Base-by-base conservation (phyloP, 2,329 filamentous ascomycete species). In the Chaetothyriales sp. region DNA sequence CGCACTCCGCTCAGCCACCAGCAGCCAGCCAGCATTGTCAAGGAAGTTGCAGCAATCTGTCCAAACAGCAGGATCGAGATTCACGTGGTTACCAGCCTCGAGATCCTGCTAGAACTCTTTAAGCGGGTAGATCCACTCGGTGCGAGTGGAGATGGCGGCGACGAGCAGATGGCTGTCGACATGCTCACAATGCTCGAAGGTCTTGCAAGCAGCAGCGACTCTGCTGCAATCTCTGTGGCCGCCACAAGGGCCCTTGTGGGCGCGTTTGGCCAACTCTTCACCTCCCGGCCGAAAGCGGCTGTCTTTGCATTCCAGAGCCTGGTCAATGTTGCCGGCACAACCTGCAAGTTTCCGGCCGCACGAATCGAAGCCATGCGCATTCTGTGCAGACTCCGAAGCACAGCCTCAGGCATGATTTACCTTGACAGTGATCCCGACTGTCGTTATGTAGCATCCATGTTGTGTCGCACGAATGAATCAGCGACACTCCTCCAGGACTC, bases 341-440 rank as follows among this genome's bases (percentile, higher is more conserved):
- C 18, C 22, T 57, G 74, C 29, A 80, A 77, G 55, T 83, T 85
- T 54, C 71, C 76, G 5, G 82, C 86, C 66, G 82, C 85, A 49
- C 82, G 86, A 5, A 70, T 92, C 22, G 82, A 81, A 10, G 82
- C 83, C 2, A 79, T 89, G 73, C 88, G 86, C 61, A 69, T 90
- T 44, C 71, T 95, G 1, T 90, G 94, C 64, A 81, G 89, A 44
- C 71, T 95, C 28, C 80, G 89, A 53, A 87, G 88, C 19, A 88
- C 95, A 66, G 87, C 85, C 64, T 80, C 84, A 8, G 80, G 89
- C 58, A 78, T 82, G 45, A 77, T 95, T 3, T 87, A 84, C 53
- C 72, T 95, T 50, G 81, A 81, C 6, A 69, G 78, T 33, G 77
- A 80, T 28, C 80, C 83, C 1, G 87, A 94, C 64, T 84, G 81